Base-by-base conservation (phyloP, 176 grass and related monocot genomes). In the Metroxylon sagu region DNA sequence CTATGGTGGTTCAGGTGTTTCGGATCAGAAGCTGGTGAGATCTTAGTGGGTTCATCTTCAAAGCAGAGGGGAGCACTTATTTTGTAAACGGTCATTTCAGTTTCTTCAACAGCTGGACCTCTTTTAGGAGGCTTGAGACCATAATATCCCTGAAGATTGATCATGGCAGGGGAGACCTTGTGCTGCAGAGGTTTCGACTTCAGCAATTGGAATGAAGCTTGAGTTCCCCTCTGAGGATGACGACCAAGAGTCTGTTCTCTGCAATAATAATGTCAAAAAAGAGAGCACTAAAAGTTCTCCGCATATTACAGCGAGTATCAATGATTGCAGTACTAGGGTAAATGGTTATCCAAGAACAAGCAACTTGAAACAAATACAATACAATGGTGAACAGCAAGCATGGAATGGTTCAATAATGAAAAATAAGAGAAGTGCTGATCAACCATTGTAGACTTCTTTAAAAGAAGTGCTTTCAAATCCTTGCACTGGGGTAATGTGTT, bases 61-160 rank as follows among this genome's bases (percentile, higher is more conserved):
- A 19, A 62, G 31, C 48, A 28, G 15, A 23, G 54, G 6, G 49
- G 27, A 51, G 64, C 26, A 4, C 59, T 16, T 70, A 82, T 80
- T 49, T 48, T 80, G 50, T 80, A 89, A 50, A 76, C n/a, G 25
- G 76, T 67, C 83, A 96, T 85, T 68, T 96, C 86, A 15, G 91
- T 87, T 48, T 83, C 71, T 52, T 67, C 57, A 35, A 10, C 31
- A 18, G 7, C 5, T 57, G 39, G 25, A n/a, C 52, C 68, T 21
- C 51, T 48, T 71, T 77, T 51, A 12, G 66, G 35, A 16, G 63
- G 52, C 63, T 58, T 69, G 18, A 91, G 76, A n/a, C 76, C 81
- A 14, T 91, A 88, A 66, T 85, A 88, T 77, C 78, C 71, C 72
- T 83, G 81, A 19, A 88, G 74, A 57, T 51, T 83, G 68, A 72